These are phyloP conservation scores for Polytrichum formosum DNA, from an alignment of 225 moss, liverwort and hornwort genomes.

Conservation along the genomic window DNA sequence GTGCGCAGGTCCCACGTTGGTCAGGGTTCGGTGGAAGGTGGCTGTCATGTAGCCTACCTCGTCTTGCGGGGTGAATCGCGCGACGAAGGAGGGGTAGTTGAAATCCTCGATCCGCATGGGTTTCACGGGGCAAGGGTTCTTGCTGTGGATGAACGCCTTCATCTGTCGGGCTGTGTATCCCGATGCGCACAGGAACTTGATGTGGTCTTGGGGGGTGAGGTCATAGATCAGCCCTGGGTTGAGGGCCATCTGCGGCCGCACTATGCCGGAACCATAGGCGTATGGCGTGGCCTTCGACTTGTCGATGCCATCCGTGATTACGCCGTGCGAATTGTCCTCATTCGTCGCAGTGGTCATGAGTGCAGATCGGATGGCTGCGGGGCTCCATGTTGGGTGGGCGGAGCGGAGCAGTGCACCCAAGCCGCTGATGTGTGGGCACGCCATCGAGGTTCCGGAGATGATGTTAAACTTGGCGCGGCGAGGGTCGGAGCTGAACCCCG, in stretches of 20 bases:
- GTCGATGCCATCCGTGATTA: conserved; percentile 8
- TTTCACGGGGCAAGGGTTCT: background rate
- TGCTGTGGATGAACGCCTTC: background rate
- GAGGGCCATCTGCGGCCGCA: conserved; percentile 12
- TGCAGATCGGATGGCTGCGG: conserved; percentile 53
- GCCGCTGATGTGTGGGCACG: conserved; percentile 51
- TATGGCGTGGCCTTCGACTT: conserved; percentile 14
- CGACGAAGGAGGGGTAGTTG: conserved; percentile 14
- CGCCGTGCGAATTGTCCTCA: background rate
- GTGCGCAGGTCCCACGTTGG: conserved; percentile 6
- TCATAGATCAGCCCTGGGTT: conserved; percentile 27
- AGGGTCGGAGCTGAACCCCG: conserved; percentile 5
- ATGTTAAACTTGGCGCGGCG: conserved; percentile 41
- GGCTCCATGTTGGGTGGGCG: conserved; percentile 47
- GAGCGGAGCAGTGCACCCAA: conserved; percentile 40
- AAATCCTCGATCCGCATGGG: background rate
- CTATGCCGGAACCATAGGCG: conserved; percentile 20
- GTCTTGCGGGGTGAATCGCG: conserved; percentile 25
- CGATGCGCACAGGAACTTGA: conserved; percentile 22
- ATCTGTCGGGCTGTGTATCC: conserved; percentile 9
- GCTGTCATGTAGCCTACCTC: background rate
- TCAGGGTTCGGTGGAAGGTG: conserved; percentile 24
- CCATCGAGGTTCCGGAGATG: conserved; percentile 58
- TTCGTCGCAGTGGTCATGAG: conserved; percentile 42
- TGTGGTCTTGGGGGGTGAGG: conserved; percentile 6